phyloP scores from a whole-genome alignment of 176 grass and related monocot species.

The Raddia guianensis region DNA sequence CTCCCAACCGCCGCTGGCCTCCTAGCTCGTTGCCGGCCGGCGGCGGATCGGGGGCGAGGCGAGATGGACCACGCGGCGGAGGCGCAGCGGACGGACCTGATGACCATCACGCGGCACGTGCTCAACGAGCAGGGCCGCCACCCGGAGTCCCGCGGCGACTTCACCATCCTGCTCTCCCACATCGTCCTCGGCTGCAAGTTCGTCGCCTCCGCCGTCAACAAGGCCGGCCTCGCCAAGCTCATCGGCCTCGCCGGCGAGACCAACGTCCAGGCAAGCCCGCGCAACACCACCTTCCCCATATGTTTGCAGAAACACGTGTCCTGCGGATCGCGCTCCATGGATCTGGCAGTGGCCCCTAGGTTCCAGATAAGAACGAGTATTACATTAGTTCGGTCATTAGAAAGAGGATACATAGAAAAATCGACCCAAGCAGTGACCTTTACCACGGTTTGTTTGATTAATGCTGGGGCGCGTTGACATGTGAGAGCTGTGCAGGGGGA shows the following conservation, averaged over 20 bases:
- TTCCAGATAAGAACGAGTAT: background rate
- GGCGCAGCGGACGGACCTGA: constrained; percentile 84
- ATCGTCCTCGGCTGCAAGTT: constrained; percentile 99
- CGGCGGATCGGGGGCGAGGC: background rate
- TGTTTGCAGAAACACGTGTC: background rate
- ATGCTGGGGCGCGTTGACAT: background rate
- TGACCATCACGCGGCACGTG: constrained; percentile 95
- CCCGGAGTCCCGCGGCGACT: constrained; percentile 82
- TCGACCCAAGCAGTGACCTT: background rate
- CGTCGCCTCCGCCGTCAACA: constrained; percentile 90
- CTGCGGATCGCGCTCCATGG: background rate
- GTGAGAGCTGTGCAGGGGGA: constrained; percentile 64
- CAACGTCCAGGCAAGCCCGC: constrained; percentile 73
- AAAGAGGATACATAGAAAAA: too few species aligned
- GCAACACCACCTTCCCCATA: background rate
- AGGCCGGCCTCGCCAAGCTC: constrained; percentile 90
- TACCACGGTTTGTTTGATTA: background rate
- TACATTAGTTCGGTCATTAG: background rate
- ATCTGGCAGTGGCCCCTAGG: background rate
- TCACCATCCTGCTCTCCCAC: constrained; percentile 95
- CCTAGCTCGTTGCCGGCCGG: background rate
- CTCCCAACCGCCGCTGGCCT: background rate
- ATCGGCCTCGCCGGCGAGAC: constrained; percentile 90
- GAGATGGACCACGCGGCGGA: constrained; percentile 92
- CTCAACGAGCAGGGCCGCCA: constrained; percentile 88